Evolutionary conservation across 768 basidiomycete species (phyloP).

Genomic region (Leucocoprinus leucothites): DNA sequence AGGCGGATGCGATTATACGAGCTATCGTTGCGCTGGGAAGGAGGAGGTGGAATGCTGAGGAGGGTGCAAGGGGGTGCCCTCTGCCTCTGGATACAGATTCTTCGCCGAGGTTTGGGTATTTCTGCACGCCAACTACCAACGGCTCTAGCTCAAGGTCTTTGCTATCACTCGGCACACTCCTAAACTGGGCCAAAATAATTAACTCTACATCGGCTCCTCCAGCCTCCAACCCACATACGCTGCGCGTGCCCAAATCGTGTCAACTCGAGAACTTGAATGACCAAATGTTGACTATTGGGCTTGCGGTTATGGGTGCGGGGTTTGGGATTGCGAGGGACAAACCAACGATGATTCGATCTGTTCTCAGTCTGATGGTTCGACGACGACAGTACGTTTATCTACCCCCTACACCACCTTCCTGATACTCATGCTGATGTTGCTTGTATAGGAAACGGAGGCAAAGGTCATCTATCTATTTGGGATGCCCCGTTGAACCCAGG

Average conservation of each 20-base stretch:
- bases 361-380: no score
- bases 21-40: slow-evolving; percentile 47
- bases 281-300: no score
- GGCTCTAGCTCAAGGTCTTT: slow-evolving; percentile 13
- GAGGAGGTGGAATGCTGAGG: slow-evolving; percentile 57
- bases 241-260: slow-evolving; percentile 11
- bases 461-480: slow-evolving; percentile 94
- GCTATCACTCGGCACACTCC: slow-evolving; percentile 20
- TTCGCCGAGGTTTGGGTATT: no score
- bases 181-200: slow-evolving; percentile 17
- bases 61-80: slow-evolving; percentile 21
- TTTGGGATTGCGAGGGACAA: no score
- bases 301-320: slow-evolving; percentile 12
- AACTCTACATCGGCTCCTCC: not conserved
- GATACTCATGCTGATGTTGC: slow-evolving; percentile 1
- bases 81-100: no score
- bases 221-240: slow-evolving; percentile 10
- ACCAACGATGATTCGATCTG: no score
- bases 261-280: no score
- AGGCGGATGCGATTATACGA: slow-evolving; percentile 53
- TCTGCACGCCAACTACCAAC: not conserved
- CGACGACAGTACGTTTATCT: no score
- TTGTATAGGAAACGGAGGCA: slow-evolving; percentile 92
- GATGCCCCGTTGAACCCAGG: slow-evolving; percentile 97
- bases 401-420: no score